Conservation (phyloP, 768 basidiomycete species). For the Termitomyces sp. region DNA sequence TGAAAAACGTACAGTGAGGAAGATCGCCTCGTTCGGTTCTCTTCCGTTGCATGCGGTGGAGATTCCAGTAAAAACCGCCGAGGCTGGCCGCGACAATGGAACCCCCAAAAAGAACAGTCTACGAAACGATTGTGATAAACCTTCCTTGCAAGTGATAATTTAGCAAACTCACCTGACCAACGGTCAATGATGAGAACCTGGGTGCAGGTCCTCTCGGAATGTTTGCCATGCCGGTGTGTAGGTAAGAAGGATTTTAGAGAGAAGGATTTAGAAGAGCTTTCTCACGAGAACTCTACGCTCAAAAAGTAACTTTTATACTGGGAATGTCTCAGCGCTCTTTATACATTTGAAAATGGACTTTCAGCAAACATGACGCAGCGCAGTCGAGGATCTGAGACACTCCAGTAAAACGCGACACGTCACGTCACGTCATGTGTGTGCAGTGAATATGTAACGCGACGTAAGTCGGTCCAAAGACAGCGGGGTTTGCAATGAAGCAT, state of each 20-base stretch:
- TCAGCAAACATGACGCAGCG: conserved; percentile 2
- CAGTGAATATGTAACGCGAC: background rate
- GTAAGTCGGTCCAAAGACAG: too few species aligned
- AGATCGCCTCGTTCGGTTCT: conserved; percentile 20
- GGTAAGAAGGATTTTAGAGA: background rate
- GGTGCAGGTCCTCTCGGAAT: background rate
- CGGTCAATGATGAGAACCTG: background rate
- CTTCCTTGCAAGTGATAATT: background rate
- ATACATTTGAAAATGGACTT: background rate
- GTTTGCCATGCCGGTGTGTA: background rate
- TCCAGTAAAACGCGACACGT: background rate
- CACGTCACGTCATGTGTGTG: conserved; percentile 8
- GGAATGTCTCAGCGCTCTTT: background rate
- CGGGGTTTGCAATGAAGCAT: background rate
- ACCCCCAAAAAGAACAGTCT: conserved; percentile 24
- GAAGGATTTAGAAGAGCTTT: background rate
- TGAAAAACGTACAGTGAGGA: conserved; percentile 22
- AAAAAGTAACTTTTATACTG: background rate
- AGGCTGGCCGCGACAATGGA: conserved; percentile 21
- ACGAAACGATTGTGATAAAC: background rate
- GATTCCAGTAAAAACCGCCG: conserved; percentile 23
- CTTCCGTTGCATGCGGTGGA: conserved; percentile 20
- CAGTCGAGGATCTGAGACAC: background rate
- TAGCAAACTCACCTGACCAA: conserved; percentile 5
- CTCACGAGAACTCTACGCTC: background rate